A percentile compares a stretch with the other conserved stretches of the same genome.
phyloP scores from a whole-genome alignment of 2,329 filamentous ascomycete species.

The Diaporthe sp. region DNA sequence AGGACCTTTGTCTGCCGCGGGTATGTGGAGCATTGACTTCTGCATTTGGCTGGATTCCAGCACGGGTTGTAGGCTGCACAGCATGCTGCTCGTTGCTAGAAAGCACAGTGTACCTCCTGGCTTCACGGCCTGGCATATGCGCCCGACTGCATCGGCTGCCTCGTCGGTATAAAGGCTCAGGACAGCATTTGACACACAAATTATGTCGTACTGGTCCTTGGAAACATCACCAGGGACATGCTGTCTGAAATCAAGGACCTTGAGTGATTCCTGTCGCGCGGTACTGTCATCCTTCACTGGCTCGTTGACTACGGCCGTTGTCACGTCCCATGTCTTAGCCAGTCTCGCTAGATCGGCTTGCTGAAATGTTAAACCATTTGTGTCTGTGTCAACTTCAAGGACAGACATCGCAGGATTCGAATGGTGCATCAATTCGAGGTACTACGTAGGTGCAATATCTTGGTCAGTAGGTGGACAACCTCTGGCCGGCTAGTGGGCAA shows the following conservation, averaged over 20 bases:
- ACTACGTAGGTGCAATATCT: background rate
- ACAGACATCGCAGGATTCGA: constrained; percentile 27
- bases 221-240: background rate
- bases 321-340: constrained; percentile 12
- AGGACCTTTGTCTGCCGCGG: constrained; percentile 4
- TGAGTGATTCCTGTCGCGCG: background rate
- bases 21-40: background rate
- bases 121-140: background rate
- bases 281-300: background rate
- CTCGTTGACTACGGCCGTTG: background rate
- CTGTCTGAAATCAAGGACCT: background rate
- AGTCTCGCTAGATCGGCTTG: background rate
- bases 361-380: background rate
- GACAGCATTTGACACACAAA: background rate
- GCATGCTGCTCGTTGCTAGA: background rate
- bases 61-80: background rate
- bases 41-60: background rate
- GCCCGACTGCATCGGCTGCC: background rate
- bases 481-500: constrained; percentile 7
- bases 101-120: background rate
- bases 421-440: constrained; percentile 35
- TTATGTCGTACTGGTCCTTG: background rate
- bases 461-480: background rate
- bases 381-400: constrained; percentile 28
- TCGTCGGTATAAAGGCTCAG: background rate